A percentile compares a stretch with the other conserved stretches of the same genome.
Conservation (phyloP, 1,284 basidiomycete genomes). For the Trametes pubescens region DNA sequence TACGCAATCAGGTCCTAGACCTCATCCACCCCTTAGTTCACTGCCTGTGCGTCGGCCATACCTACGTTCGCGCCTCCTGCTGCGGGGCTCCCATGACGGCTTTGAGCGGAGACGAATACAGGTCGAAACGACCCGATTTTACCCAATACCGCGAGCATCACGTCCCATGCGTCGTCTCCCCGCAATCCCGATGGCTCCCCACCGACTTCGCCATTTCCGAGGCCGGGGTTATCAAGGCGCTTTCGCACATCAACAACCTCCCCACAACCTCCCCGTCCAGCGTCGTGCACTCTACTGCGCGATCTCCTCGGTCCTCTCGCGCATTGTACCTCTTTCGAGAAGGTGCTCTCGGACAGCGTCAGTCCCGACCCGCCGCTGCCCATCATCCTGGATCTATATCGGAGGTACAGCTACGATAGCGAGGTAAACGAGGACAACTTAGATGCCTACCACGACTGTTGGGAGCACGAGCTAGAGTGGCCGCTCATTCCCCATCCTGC, state of each 20-base stretch:
- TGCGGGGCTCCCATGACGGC: not conserved
- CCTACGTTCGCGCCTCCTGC: slow-evolving; percentile 14
- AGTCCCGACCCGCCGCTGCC: slow-evolving; percentile 4
- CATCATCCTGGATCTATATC: slow-evolving; percentile 4
- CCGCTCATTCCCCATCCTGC: slow-evolving; percentile 15
- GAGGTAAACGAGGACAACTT: too few relatives aligned
- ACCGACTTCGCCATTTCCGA: too few relatives aligned
- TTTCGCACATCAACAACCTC: slow-evolving; percentile 24
- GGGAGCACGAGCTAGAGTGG: slow-evolving; percentile 23
- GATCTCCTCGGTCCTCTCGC: slow-evolving; percentile 44
- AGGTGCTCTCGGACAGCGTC: slow-evolving; percentile 33
- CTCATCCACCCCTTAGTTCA: slow-evolving; percentile 24
- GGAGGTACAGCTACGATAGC: slow-evolving; percentile 6
- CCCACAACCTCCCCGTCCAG: slow-evolving; percentile 14
- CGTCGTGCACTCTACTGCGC: slow-evolving; percentile 41
- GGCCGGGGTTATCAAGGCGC: too few relatives aligned
- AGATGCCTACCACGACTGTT: slow-evolving; percentile 6
- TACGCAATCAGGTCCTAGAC: slow-evolving; percentile 32
- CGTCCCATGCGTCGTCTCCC: too few relatives aligned
- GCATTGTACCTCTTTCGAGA: slow-evolving; percentile 48
- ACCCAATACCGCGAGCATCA: slow-evolving; percentile 5
- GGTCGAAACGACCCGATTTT: not conserved
- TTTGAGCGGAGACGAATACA: slow-evolving; percentile 4
- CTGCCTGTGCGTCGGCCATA: slow-evolving; percentile 16
- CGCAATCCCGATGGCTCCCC: too few relatives aligned